phyloP scores from a whole-genome alignment of 331 rosid genomes.

The Dryas integrifolia region DNA sequence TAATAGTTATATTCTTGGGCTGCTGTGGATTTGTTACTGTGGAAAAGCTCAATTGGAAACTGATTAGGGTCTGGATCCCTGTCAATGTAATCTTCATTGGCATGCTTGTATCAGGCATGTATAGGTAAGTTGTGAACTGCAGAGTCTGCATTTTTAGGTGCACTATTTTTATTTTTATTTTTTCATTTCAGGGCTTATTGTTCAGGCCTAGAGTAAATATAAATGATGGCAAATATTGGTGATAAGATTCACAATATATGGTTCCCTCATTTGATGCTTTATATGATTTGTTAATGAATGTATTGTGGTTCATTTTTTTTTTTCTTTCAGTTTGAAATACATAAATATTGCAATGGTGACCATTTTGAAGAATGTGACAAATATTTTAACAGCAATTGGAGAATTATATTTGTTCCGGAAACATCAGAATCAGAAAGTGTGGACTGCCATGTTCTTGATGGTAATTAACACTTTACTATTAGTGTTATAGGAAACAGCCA shows the following conservation, averaged over 20 bases:
- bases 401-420: constrained; percentile 72
- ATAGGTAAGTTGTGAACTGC: constrained; percentile 50
- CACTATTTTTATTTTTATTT: constrained; percentile 2
- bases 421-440: constrained; percentile 72
- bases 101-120: constrained; percentile 92
- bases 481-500: neutral
- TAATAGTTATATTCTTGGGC: constrained; percentile 62
- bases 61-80: constrained; percentile 80
- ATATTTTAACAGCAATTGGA: constrained; percentile 82
- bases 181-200: neutral
- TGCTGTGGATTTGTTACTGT: constrained; percentile 51
- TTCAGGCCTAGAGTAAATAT: neutral
- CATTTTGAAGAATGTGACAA: constrained; percentile 84
- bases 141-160: neutral
- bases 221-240: constrained; percentile 11
- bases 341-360: constrained; percentile 97
- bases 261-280: neutral
- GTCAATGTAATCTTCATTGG: constrained; percentile 83
- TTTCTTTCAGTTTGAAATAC: constrained; percentile 69
- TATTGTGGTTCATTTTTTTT: constrained; percentile 17
- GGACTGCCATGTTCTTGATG: constrained; percentile 88
- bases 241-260: constrained; percentile 6
- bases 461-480: constrained; percentile 32
- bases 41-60: constrained; percentile 76
- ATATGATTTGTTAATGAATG: neutral